These are phyloP conservation scores for Lycium ferocissimum DNA, from an alignment of 257 asterid genomes.

Conservation along the genomic window DNA sequence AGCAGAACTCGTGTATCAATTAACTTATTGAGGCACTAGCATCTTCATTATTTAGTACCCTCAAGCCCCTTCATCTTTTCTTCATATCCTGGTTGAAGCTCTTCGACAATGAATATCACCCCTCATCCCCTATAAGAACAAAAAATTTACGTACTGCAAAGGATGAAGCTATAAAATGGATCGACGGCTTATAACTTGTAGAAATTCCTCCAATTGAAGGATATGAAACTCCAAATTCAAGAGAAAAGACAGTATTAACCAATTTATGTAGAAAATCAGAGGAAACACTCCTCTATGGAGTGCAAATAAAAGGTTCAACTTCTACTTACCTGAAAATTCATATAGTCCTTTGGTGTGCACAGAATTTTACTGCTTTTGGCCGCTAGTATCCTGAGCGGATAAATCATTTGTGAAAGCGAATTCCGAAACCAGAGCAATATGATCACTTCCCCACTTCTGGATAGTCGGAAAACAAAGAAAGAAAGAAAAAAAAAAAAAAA, in stretches of 20 bases:
- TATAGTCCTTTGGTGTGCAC: slow-evolving; percentile 9
- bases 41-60: background rate
- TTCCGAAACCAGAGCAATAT: slow-evolving; percentile 91
- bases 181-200: background rate
- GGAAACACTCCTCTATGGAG: background rate
- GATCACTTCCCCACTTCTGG: slow-evolving; percentile 99
- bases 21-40: background rate
- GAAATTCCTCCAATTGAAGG: slow-evolving; percentile 2
- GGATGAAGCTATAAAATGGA: slow-evolving; percentile 5
- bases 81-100: slow-evolving; percentile 11
- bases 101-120: background rate
- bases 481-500: slow-evolving; percentile 7
- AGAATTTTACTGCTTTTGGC: slow-evolving; percentile 25
- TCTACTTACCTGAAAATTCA: slow-evolving; percentile 2
- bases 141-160: background rate
- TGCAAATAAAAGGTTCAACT: slow-evolving; percentile 14
- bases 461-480: slow-evolving; percentile 35
- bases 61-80: background rate
- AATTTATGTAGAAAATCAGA: background rate
- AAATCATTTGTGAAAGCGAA: slow-evolving; percentile 62
- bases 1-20: background rate
- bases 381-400: slow-evolving; percentile 29
- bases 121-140: background rate
- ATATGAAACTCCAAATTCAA: background rate
- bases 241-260: background rate